phyloP scores from a whole-genome alignment of 148 eudicot species.

The Hydrangea macrophylla region DNA sequence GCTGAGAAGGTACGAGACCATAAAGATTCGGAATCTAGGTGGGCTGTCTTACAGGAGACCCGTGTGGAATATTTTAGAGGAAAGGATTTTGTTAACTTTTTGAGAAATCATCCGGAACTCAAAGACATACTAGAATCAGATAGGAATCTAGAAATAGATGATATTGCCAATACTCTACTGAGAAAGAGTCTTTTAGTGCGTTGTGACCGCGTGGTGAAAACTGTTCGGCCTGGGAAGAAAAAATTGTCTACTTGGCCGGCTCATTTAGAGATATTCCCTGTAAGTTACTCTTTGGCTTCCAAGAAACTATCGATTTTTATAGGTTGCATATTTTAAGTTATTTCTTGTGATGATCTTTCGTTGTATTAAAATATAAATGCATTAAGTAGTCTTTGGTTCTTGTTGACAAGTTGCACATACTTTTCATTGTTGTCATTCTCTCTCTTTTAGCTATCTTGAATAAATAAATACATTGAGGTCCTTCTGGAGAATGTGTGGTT shows the following conservation, averaged over 20 bases:
- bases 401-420: too few species aligned
- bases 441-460: too few species aligned
- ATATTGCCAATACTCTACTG: constrained; percentile 69
- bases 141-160: constrained; percentile 69
- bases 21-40: constrained; percentile 88
- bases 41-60: constrained; percentile 98
- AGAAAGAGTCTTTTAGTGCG: constrained; percentile 82
- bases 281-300: constrained; percentile 28
- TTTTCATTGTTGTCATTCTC: too few species aligned
- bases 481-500: too few species aligned
- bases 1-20: constrained; percentile 97
- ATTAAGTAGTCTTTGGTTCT: too few species aligned
- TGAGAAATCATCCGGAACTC: constrained; percentile 80
- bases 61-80: constrained; percentile 98
- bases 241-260: constrained; percentile 98
- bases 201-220: constrained; percentile 96
- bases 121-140: constrained; percentile 76
- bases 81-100: constrained; percentile 80
- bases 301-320: background rate
- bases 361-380: too few species aligned
- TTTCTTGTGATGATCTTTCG: too few species aligned
- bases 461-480: too few species aligned
- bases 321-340: background rate
- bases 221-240: constrained; percentile 92
- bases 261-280: constrained; percentile 85